Percentiles rank a stretch among this genome's conserved stretches.
These are phyloP conservation scores for Trichoderma lentiforme DNA, from an alignment of 2,329 filamentous ascomycete genomes.

Conservation along the genomic window DNA sequence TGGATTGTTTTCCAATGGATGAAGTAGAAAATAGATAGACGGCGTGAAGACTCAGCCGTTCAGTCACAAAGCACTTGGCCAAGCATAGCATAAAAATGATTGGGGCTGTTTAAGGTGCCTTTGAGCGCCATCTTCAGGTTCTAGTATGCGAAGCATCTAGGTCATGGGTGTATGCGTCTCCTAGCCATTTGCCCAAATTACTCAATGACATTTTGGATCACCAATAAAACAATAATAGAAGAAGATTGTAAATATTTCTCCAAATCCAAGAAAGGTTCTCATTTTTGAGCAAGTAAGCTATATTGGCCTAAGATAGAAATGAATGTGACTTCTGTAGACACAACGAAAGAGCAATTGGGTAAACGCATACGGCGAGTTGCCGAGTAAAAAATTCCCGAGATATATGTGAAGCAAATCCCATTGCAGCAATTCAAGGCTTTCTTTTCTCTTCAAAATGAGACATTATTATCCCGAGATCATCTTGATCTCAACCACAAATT, in stretches of 20 bases:
- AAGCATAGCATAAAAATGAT: background rate
- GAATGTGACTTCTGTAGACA: too few relatives aligned
- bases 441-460: background rate
- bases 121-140: background rate
- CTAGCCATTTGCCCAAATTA: background rate
- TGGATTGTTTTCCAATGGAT: too few relatives aligned
- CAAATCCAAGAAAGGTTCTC: rapidly evolving
- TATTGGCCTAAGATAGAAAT: background rate
- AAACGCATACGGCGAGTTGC: background rate
- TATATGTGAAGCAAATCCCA: background rate
- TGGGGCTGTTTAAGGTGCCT: background rate
- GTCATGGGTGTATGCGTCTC: background rate
- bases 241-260: too few relatives aligned
- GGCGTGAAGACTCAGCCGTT: background rate
- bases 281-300: background rate
- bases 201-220: background rate
- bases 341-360: too few relatives aligned
- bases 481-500: background rate
- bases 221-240: background rate
- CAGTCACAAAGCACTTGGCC: background rate
- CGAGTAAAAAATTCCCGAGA: background rate
- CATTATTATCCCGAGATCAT: background rate
- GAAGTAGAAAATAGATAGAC: too few relatives aligned
- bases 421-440: too few relatives aligned
- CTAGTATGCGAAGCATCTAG: background rate